These are phyloP conservation scores for Tuber calosporum DNA, from an alignment of 495 filamentous ascomycete genomes.

Conservation along the genomic window DNA sequence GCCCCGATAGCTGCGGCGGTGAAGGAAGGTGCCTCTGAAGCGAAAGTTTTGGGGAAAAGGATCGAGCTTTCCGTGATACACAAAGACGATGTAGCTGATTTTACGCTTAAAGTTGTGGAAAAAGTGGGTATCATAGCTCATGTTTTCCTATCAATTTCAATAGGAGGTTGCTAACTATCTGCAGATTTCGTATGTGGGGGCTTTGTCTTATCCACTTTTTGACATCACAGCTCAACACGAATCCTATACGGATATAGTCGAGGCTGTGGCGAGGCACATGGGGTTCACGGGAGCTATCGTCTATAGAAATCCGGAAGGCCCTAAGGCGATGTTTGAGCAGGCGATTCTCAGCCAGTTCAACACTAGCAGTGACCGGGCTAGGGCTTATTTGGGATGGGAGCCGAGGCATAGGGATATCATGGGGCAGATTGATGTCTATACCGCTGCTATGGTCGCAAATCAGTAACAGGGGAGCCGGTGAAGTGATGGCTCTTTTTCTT, in stretches of 20 bases:
- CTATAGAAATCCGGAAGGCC: conserved; percentile 3
- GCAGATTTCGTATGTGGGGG: background rate
- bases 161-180: background rate
- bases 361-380: conserved; percentile 11
- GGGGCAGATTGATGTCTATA: conserved; percentile 14
- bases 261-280: conserved; percentile 3
- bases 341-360: conserved; percentile 5
- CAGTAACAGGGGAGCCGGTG: background rate
- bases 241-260: conserved; percentile 4
- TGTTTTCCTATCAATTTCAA: background rate
- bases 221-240: conserved; percentile 8
- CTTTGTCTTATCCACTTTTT: conserved; percentile 7
- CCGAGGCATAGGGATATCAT: conserved; percentile 13
- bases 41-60: conserved; percentile 3
- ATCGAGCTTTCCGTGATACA: conserved; percentile 6
- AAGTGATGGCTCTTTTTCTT: background rate
- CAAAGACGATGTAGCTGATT: conserved; percentile 10
- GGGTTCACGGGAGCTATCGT: conserved; percentile 9
- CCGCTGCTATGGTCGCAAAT: conserved; percentile 2
- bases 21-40: background rate
- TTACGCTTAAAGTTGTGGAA: conserved; percentile 8
- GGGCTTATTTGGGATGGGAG: conserved; percentile 10
- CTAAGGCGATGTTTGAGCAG: background rate
- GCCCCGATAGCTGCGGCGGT: background rate
- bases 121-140: background rate